These are phyloP conservation scores for Aeschynomene evenia DNA, from an alignment of 306 rosid genomes.

Conservation along the genomic window DNA sequence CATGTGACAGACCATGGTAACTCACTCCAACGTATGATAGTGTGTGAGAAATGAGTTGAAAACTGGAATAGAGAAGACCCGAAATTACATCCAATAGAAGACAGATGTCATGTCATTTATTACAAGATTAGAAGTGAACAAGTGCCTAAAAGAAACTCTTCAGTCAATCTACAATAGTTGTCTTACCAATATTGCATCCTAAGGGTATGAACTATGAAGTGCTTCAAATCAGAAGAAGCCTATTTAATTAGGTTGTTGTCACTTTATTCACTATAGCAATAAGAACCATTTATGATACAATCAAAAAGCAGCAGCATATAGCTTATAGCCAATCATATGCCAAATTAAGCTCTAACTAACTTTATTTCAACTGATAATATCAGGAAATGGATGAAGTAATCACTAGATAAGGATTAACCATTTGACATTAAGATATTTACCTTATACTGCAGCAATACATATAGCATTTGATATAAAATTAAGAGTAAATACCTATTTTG, in stretches of 20 bases:
- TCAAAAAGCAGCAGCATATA: background rate
- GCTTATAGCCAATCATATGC: background rate
- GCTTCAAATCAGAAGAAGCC: slow-evolving; percentile 1
- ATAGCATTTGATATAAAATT: background rate
- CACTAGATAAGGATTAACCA: slow-evolving; percentile 9
- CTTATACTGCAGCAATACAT: background rate
- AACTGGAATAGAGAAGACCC: slow-evolving; percentile 1
- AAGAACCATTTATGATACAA: background rate
- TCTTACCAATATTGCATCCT: slow-evolving; percentile 6
- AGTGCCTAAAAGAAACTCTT: slow-evolving; percentile 6
- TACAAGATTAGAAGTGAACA: background rate
- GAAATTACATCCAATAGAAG: slow-evolving; percentile 9
- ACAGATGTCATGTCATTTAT: slow-evolving; percentile 1
- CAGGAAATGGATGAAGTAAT: background rate
- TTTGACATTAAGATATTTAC: background rate
- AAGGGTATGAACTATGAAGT: slow-evolving; percentile 2
- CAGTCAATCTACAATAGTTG: slow-evolving; percentile 1
- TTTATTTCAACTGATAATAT: background rate
- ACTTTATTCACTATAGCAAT: background rate
- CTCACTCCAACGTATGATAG: slow-evolving; percentile 18
- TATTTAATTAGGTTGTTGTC: background rate
- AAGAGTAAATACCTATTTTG: too few relatives aligned
- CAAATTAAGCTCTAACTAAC: background rate
- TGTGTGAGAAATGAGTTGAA: background rate
- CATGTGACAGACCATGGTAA: slow-evolving; percentile 10